Percentiles rank a stretch among this genome's conserved stretches.
Conservation (phyloP, 768 basidiomycete genomes). For the Crepidotus variabilis region DNA sequence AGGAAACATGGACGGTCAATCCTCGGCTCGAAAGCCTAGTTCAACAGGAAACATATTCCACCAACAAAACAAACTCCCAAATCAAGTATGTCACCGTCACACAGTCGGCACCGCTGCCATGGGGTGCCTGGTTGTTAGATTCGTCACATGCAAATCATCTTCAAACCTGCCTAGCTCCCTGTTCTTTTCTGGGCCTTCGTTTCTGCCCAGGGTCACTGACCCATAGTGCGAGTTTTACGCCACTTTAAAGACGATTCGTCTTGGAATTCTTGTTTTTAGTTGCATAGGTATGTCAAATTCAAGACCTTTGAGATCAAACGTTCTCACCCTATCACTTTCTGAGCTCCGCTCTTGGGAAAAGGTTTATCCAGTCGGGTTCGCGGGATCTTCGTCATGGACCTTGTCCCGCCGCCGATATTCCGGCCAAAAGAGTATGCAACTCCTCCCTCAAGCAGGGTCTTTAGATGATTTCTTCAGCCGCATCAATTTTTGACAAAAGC, state of each 20-base stretch:
- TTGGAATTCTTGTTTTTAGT: too few relatives aligned
- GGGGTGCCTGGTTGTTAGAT: neutral
- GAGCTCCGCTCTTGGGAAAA: neutral
- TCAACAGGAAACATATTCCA: neutral
- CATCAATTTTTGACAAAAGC: neutral
- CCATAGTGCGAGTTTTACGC: too few relatives aligned
- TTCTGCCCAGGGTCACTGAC: too few relatives aligned
- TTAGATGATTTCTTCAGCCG: neutral
- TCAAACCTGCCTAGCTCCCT: too few relatives aligned
- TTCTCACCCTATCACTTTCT: neutral
- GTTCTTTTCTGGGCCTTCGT: too few relatives aligned
- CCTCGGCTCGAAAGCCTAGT: neutral
- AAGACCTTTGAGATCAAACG: neutral
- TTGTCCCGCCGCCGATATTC: neutral
- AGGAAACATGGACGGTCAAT: neutral
- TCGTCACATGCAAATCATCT: too few relatives aligned
- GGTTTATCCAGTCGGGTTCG: neutral
- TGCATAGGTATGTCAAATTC: neutral
- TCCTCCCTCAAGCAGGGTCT: neutral
- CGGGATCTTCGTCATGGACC: neutral
- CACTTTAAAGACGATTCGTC: too few relatives aligned
- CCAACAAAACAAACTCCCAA: neutral
- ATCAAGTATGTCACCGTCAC: slow-evolving; percentile 2
- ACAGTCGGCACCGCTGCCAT: neutral
- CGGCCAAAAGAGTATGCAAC: neutral